phyloP scores from a whole-genome alignment of 345 rosid species.

The Atalantia buxifolia region DNA sequence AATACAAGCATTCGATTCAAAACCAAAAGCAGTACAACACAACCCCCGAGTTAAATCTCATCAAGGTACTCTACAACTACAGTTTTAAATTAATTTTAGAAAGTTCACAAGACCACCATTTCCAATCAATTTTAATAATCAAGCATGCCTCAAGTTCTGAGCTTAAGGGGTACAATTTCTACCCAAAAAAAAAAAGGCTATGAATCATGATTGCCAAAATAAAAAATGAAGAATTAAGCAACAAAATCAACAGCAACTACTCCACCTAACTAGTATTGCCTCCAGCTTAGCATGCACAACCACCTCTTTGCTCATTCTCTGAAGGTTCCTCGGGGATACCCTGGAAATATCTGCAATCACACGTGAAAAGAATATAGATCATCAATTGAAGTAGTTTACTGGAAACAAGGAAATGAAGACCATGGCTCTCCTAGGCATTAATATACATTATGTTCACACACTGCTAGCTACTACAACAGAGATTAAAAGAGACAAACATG shows the following conservation, averaged over 20 bases:
- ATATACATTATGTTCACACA: background rate
- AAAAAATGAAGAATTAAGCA: slow-evolving; percentile 13
- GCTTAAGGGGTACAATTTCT: slow-evolving; percentile 8
- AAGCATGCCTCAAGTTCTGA: background rate
- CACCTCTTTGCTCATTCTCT: slow-evolving; percentile 83
- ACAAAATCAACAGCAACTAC: background rate
- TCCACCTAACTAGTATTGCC: background rate
- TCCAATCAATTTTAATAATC: background rate
- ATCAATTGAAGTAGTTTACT: no score
- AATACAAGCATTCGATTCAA: background rate
- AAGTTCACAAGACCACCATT: background rate
- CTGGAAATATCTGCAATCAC: slow-evolving; percentile 77
- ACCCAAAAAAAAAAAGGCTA: slow-evolving; percentile 8
- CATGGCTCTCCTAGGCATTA: background rate
- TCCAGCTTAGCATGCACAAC: slow-evolving; percentile 73
- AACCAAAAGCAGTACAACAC: background rate
- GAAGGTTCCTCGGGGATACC: slow-evolving; percentile 69
- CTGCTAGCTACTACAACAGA: background rate
- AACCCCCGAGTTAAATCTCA: background rate
- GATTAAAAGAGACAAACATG: background rate
- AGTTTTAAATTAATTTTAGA: background rate
- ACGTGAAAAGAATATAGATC: background rate
- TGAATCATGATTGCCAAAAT: slow-evolving; percentile 7
- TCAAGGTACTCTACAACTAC: background rate
- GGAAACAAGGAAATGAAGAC: no score